A percentile compares a stretch with the other conserved stretches of the same genome.
Evolutionary conservation across 2,329 filamentous ascomycete genomes (phyloP).

Genomic region (Drechslerella coelobrocha): DNA sequence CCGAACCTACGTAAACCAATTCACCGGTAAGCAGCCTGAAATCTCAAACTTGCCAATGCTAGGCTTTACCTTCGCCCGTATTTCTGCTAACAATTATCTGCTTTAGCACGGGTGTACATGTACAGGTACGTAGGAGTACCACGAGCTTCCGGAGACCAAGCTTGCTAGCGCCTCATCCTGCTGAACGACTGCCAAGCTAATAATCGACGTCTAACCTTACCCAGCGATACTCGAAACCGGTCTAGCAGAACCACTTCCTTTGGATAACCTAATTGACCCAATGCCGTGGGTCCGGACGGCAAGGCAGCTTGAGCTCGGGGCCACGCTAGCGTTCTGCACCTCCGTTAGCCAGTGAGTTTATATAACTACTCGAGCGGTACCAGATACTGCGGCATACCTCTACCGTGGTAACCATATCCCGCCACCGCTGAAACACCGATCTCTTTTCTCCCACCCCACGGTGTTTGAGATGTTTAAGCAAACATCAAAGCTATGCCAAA

Average conservation of each 20-base stretch:
- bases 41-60: too few species aligned
- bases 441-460: not conserved
- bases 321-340: not conserved
- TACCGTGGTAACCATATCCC: not conserved
- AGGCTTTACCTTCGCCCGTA: too few species aligned
- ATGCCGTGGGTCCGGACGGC: not conserved
- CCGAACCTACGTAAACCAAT: too few species aligned
- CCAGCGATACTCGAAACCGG: slow-evolving; percentile 33
- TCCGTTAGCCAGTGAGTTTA: not conserved
- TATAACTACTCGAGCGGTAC: not conserved
- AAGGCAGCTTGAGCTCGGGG: not conserved
- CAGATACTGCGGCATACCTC: not conserved
- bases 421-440: not conserved
- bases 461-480: not conserved
- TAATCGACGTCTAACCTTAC: slow-evolving; percentile 10
- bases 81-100: too few species aligned
- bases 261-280: slow-evolving; percentile 8
- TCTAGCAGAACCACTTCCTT: not conserved
- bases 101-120: not conserved
- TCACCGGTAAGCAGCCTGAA: too few species aligned
- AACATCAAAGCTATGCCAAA: slow-evolving; percentile 10
- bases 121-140: not conserved
- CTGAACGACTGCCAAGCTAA: not conserved
- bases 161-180: not conserved
- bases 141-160: not conserved